Conservation (phyloP, 73 alveolate species). For the Diophrys sp. region DNA sequence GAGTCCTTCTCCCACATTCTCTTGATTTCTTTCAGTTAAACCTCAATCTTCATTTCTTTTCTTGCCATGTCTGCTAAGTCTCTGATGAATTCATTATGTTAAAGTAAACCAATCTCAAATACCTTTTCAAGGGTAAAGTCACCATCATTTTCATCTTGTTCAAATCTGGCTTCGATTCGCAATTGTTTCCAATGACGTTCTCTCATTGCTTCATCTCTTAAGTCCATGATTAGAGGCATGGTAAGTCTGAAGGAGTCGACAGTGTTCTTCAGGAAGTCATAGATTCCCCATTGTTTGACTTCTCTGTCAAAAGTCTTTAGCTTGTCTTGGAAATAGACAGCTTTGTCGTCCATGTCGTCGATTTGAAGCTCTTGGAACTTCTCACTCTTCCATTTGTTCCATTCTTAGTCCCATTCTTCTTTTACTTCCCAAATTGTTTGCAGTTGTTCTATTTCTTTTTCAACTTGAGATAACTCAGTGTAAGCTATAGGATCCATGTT, state of each 20-base stretch:
- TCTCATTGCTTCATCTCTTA: conserved; percentile 97
- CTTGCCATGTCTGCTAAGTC: conserved; percentile 80
- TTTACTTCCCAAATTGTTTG: conserved; percentile 83
- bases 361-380: conserved; percentile 79
- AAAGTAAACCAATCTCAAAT: conserved; percentile 61
- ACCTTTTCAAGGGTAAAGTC: conserved; percentile 80
- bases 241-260: conserved; percentile 74
- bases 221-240: conserved; percentile 95
- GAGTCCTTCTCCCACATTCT: too few species aligned
- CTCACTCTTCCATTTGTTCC: conserved; percentile 77
- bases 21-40: too few species aligned
- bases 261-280: conserved; percentile 60
- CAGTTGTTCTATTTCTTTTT: conserved; percentile 73
- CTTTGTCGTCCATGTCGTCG: conserved; percentile 78
- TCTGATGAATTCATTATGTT: conserved; percentile 52
- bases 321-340: conserved; percentile 70
- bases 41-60: conserved; percentile 90
- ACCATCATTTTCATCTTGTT: conserved; percentile 66
- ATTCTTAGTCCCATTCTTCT: conserved; percentile 90
- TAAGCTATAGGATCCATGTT: conserved; percentile 62
- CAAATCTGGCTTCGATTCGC: conserved; percentile 85
- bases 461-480: conserved; percentile 70
- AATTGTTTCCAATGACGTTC: conserved; percentile 99
- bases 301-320: conserved; percentile 73
- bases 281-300: conserved; percentile 82